A percentile compares a stretch with the other conserved stretches of the same genome.
Conservation (phyloP, 352 stramenopile genomes). For the Globisporangium paroecandrum region DNA sequence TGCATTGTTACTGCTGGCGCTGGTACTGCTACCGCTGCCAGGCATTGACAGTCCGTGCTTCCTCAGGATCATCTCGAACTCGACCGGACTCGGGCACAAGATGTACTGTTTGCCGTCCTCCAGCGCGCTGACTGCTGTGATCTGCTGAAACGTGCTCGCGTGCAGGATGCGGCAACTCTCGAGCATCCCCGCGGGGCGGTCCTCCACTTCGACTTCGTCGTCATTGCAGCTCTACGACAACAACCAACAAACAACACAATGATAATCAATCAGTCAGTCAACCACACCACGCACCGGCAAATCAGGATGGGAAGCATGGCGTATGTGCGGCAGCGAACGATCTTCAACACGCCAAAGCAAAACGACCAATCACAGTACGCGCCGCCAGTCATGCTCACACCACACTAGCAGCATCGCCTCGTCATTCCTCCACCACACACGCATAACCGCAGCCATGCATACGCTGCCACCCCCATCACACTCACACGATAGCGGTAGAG, state of each 20-base stretch:
- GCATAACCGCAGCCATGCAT: background rate
- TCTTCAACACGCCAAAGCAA: background rate
- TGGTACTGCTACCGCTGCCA: slow-evolving; percentile 16
- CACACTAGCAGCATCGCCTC: no score
- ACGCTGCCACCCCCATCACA: background rate
- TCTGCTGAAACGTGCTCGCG: slow-evolving; percentile 38
- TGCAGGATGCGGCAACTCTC: slow-evolving; percentile 58
- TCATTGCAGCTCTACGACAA: slow-evolving; percentile 60
- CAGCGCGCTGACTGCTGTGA: slow-evolving; percentile 34
- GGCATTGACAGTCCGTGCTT: slow-evolving; percentile 42
- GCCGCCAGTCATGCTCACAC: no score
- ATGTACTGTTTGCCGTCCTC: slow-evolving; percentile 80
- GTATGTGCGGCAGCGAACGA: background rate
- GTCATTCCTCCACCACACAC: no score
- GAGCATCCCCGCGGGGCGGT: slow-evolving; percentile 53
- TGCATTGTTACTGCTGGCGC: background rate
- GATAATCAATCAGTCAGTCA: background rate
- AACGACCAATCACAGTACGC: no score
- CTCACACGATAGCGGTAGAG: background rate
- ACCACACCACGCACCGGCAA: background rate
- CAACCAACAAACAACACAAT: background rate
- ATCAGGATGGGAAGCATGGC: background rate
- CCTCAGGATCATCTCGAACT: slow-evolving; percentile 38
- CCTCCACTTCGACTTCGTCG: slow-evolving; percentile 63
- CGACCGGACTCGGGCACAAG: slow-evolving; percentile 36